Base-by-base conservation (phyloP, 2,329 filamentous ascomycete genomes). In the Pochonia chlamydosporia region DNA sequence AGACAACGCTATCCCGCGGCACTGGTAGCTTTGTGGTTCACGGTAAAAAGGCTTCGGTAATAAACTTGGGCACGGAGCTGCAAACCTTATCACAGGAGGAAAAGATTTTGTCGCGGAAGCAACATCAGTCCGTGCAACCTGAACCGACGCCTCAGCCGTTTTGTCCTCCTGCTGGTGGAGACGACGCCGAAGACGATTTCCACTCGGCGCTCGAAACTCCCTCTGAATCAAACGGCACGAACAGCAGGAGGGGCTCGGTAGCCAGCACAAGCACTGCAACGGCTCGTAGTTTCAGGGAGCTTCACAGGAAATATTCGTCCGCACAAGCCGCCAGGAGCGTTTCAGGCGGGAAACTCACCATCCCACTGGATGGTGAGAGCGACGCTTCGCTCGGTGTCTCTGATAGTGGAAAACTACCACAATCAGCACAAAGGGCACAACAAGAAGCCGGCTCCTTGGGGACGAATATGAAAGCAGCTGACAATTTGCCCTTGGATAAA, bases 1-100 rank as follows among this genome's bases (percentile, higher is more conserved):
- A 86, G 31, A 86, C 89, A 55, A 82, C 86, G 10, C 74, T 99
- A 11, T 75, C 86, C 6, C 82, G 93, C 41, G 85, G 86, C 11
- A 82, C 87, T 11, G 89, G 89, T 5, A 95, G 89, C 58, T 99
- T 99, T 64, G 95, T 93, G 4, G 84, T 99, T 4, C 93, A 99
- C 60, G 92, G 93, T 51, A 99, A 97, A 72, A 97, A 99, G 67
- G 93, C 93, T 3, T 96, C 90, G 1, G 88, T 99, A 47, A 89
- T 99, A 56, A 95, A 89, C n/a, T 95, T 99, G 62, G 90, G 91
- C 8, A 83, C 84, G n/a, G 92, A 96, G 57, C 84, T 96, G 71
- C 85, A 92, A 59, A 85, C 79, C 49, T 81, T 91, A 67, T 78
- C 84, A 1, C 76, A 82, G 0, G 87, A 92, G 51, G 86, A 91